phyloP scores from a whole-genome alignment of 306 rosid genomes.

The Corylus heterophylla region DNA sequence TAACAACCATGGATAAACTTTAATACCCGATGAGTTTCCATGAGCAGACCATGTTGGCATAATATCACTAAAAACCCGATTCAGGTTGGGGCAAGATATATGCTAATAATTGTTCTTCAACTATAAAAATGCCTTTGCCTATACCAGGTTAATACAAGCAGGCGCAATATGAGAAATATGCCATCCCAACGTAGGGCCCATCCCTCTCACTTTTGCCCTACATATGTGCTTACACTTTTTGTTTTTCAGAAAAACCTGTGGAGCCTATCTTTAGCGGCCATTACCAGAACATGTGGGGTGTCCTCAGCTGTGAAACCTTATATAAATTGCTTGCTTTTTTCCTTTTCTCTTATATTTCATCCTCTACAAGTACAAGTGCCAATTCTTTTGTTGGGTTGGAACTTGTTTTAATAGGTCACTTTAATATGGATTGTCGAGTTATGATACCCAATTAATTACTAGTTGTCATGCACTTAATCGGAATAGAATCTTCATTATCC shows the following conservation, averaged over 20 bases:
- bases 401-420: not conserved
- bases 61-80: not conserved
- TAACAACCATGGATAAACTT: no score
- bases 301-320: slow-evolving; percentile 15
- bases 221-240: not conserved
- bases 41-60: not conserved
- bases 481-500: no score
- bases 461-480: not conserved
- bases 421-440: not conserved
- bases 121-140: slow-evolving; percentile 11
- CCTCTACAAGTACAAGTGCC: not conserved
- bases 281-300: slow-evolving; percentile 27
- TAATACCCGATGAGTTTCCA: not conserved
- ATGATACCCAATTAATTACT: not conserved
- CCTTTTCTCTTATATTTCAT: not conserved
- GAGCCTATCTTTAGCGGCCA: not conserved
- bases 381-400: not conserved
- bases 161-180: not conserved
- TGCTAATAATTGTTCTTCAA: not conserved
- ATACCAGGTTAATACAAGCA: slow-evolving; percentile 11
- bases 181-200: not conserved
- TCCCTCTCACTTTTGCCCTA: not conserved
- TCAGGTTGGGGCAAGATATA: not conserved
- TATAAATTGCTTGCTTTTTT: not conserved
- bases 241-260: slow-evolving; percentile 10